Evolutionary conservation across 1,284 basidiomycete species (phyloP).

Genomic region (Cutaneotrichosporon sp.): DNA sequence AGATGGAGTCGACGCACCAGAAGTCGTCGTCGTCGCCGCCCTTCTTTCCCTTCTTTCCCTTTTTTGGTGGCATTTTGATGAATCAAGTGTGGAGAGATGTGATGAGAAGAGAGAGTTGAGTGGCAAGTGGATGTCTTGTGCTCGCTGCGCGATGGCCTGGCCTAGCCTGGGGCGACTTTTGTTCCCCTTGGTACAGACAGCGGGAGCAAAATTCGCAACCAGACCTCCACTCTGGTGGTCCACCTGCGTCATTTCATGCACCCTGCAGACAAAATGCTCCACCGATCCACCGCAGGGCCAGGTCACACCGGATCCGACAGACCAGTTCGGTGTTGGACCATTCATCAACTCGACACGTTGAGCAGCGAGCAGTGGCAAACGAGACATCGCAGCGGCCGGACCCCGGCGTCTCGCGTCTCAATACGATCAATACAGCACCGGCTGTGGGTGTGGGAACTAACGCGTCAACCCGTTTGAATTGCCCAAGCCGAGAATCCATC

Average conservation of each 20-base stretch:
- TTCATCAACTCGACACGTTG: too few relatives aligned
- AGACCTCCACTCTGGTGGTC: not conserved
- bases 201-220: not conserved
- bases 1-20: conserved; percentile 63
- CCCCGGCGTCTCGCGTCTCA: too few relatives aligned
- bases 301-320: too few relatives aligned
- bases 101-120: conserved; percentile 13
- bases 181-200: not conserved
- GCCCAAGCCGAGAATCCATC: too few relatives aligned
- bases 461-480: too few relatives aligned
- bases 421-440: too few relatives aligned
- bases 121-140: conserved; percentile 7
- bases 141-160: not conserved
- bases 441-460: too few relatives aligned
- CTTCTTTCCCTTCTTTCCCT: conserved; percentile 83
- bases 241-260: not conserved
- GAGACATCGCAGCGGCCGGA: too few relatives aligned
- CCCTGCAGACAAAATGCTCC: too few relatives aligned
- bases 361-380: too few relatives aligned
- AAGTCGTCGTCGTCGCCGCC: conserved; percentile 67
- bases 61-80: conserved; percentile 76
- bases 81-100: not conserved
- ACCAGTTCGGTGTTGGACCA: too few relatives aligned
- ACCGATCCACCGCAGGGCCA: too few relatives aligned
- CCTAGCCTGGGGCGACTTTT: not conserved